These are phyloP conservation scores for Wickerhamiella domercqiae DNA, from an alignment of 805 yeast genomes.

Conservation along the genomic window DNA sequence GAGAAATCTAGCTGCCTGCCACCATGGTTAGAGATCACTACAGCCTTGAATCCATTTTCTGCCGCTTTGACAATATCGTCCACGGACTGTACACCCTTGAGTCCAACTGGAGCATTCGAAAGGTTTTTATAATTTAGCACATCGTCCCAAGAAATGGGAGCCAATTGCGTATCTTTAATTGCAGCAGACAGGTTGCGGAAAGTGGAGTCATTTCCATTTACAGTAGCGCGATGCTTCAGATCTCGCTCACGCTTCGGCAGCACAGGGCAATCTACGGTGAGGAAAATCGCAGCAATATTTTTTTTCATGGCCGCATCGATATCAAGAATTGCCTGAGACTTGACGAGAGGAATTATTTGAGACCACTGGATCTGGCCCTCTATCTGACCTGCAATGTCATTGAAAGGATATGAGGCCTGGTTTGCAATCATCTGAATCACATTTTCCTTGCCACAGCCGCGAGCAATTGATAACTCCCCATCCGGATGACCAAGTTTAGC, in stretches of 20 bases:
- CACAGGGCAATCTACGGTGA: constrained; percentile 76
- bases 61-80: constrained; percentile 66
- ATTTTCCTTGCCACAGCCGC: constrained; percentile 43
- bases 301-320: constrained; percentile 36
- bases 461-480: constrained; percentile 42
- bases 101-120: constrained; percentile 29
- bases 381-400: constrained; percentile 57
- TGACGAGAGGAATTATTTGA: constrained; percentile 27
- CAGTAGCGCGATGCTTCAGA: constrained; percentile 22
- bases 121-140: constrained; percentile 20
- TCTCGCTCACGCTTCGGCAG: constrained; percentile 84
- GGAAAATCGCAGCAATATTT: constrained; percentile 55
- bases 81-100: constrained; percentile 69
- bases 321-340: constrained; percentile 36
- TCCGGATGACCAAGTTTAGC: constrained; percentile 85
- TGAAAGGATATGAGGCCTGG: constrained; percentile 72
- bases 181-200: constrained; percentile 23
- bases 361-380: constrained; percentile 78
- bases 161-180: background rate
- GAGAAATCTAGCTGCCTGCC: constrained; percentile 79
- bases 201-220: constrained; percentile 16
- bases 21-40: constrained; percentile 77
- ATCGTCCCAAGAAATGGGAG: constrained; percentile 25
- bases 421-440: constrained; percentile 87
- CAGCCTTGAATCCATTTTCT: constrained; percentile 57